Evolutionary conservation across 2,329 filamentous ascomycete species (phyloP).

Genomic region (Xylaria multiplex): DNA sequence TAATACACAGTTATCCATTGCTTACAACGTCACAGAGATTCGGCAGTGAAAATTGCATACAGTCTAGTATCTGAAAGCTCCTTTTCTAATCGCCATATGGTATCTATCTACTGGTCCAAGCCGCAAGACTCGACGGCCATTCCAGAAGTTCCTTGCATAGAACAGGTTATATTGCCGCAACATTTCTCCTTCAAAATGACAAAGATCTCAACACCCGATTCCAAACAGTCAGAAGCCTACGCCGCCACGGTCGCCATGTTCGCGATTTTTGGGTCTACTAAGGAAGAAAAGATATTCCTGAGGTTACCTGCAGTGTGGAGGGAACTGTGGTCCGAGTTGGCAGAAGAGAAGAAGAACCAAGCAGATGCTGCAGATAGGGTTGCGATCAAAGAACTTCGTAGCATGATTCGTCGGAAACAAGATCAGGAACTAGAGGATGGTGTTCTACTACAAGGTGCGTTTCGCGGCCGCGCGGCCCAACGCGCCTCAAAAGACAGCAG

Average conservation of each 20-base stretch:
- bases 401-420: conserved; percentile 73
- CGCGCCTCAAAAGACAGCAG: conserved; percentile 59
- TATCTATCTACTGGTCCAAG: conserved; percentile 83
- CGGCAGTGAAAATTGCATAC: conserved; percentile 73
- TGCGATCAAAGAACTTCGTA: conserved; percentile 73
- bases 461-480: conserved; percentile 67
- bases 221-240: conserved; percentile 86
- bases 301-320: conserved; percentile 83
- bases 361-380: conserved; percentile 76
- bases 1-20: conserved; percentile 14
- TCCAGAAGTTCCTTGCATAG: conserved; percentile 56
- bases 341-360: conserved; percentile 74
- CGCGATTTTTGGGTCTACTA: conserved; percentile 77
- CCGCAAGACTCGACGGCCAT: conserved; percentile 62
- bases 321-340: conserved; percentile 85
- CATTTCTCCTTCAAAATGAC: conserved; percentile 78
- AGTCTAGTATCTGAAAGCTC: conserved; percentile 75
- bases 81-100: conserved; percentile 79
- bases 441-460: conserved; percentile 80
- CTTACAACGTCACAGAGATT: conserved; percentile 65
- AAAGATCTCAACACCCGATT: conserved; percentile 76
- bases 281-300: conserved; percentile 86
- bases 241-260: conserved; percentile 86
- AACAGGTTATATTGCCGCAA: conserved; percentile 58
- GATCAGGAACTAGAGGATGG: conserved; percentile 78